phyloP scores from a whole-genome alignment of 371 early-diverging fungal genomes.

The Saksenaea oblongispora region DNA sequence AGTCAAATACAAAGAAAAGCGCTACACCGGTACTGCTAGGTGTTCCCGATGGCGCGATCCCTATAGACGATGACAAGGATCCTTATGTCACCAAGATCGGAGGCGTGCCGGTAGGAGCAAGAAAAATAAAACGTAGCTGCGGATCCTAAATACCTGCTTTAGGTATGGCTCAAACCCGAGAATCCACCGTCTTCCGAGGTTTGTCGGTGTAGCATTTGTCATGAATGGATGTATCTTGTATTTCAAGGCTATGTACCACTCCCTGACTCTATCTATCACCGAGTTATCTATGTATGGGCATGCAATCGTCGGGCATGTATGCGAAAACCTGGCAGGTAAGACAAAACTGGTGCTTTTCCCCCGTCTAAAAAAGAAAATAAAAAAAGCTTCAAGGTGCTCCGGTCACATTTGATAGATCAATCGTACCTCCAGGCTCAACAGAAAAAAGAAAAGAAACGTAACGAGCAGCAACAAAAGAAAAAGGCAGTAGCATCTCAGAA shows the following conservation, averaged over 20 bases:
- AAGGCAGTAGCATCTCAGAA: slow-evolving; percentile 26
- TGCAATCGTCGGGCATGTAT: slow-evolving; percentile 75
- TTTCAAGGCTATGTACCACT: slow-evolving; percentile 78
- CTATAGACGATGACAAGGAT: slow-evolving; percentile 48
- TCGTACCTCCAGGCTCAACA: slow-evolving; percentile 62
- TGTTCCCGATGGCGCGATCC: slow-evolving; percentile 65
- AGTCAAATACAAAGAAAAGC: slow-evolving; percentile 13
- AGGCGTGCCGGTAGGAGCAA: slow-evolving; percentile 63
- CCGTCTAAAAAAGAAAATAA: not conserved
- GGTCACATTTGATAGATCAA: slow-evolving; percentile 67
- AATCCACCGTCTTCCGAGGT: slow-evolving; percentile 20
- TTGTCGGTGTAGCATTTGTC: slow-evolving; percentile 47
- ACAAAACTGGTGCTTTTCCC: slow-evolving; percentile 1
- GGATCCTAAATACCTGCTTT: not conserved
- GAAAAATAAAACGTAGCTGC: not conserved
- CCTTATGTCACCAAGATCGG: slow-evolving; percentile 73
- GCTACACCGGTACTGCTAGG: slow-evolving; percentile 53
- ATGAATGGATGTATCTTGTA: slow-evolving; percentile 59
- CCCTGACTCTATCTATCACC: slow-evolving; percentile 70
- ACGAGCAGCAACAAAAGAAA: slow-evolving; percentile 39
- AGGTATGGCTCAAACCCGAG: slow-evolving; percentile 44
- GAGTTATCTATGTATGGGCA: slow-evolving; percentile 78
- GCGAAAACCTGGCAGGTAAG: slow-evolving; percentile 67
- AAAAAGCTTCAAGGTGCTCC: slow-evolving; percentile 59
- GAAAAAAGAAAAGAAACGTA: slow-evolving; percentile 42